Evolutionary conservation across 2,329 filamentous ascomycete species (phyloP).

Genomic region (Fonsecaea erecta): DNA sequence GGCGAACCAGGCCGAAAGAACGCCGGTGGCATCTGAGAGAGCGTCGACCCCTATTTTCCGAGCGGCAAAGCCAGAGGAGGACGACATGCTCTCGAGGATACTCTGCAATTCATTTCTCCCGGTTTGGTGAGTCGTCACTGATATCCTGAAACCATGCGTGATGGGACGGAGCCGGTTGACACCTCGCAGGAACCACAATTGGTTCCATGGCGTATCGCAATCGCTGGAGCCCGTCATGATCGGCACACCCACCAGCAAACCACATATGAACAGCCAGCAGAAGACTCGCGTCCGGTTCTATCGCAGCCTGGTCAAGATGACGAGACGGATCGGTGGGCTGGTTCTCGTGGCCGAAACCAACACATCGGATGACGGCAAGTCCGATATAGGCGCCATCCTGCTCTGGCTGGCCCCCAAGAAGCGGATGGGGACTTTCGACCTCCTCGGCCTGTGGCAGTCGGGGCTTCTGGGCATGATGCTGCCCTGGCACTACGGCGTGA

Average conservation of each 20-base stretch:
- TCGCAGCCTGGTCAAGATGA: slow-evolving; percentile 20
- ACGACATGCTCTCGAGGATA: slow-evolving; percentile 29
- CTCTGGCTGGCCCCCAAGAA: slow-evolving; percentile 27
- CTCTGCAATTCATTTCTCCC: slow-evolving; percentile 32
- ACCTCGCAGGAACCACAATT: slow-evolving; percentile 30
- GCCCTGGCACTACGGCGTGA: slow-evolving; percentile 29
- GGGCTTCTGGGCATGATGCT: slow-evolving; percentile 22
- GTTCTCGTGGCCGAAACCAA: slow-evolving; percentile 24
- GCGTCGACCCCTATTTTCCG: slow-evolving; percentile 14
- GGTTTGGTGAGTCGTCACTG: slow-evolving; percentile 19
- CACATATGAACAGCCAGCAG: slow-evolving; percentile 23
- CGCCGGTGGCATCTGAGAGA: not conserved
- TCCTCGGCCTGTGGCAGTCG: slow-evolving; percentile 20
- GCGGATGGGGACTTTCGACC: slow-evolving; percentile 16
- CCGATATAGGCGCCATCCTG: slow-evolving; percentile 26
- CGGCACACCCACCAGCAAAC: slow-evolving; percentile 6
- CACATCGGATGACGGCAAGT: not conserved
- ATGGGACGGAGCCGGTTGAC: not conserved
- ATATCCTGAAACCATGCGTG: not conserved
- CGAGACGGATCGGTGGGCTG: slow-evolving; percentile 18
- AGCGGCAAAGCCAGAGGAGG: slow-evolving; percentile 18
- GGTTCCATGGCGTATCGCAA: slow-evolving; percentile 26
- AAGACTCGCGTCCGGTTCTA: slow-evolving; percentile 28
- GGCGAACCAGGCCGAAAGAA: not conserved
- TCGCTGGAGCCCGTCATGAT: slow-evolving; percentile 22